Evolutionary conservation across 192 early-diverging fungal species (phyloP), one percentile per base, ranked within the genome.

Genomic region (Linnemannia hyalina): DNA sequence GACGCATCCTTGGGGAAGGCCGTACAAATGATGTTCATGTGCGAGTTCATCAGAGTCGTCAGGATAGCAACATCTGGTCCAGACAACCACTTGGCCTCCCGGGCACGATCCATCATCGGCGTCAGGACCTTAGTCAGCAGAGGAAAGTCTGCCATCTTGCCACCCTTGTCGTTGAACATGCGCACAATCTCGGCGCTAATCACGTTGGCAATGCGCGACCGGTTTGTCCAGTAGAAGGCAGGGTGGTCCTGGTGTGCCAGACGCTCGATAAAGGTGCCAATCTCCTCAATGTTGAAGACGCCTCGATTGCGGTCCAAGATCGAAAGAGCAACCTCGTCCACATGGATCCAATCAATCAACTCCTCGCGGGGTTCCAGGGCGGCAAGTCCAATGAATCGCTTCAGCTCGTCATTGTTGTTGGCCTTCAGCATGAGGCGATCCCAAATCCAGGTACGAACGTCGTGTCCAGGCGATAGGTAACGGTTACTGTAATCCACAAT

Each of bases 341-440:
- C 29, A 54, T 86, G 84, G 15, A 78, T 40, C 84, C 84, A 86
- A 65, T 86, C 84, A 13, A 70, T 41, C 60, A 86, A 23, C 10
- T 86, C 84, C 38, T 78, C 75, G 29, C 57, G 69, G 5, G 84
- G 84, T 18, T 57, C 32, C 36, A 86, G 47, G 4, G 81, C 29
- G 0, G 83, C 83, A 4, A 26, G 26, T 2, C 74, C 78, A n/a
- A 85, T 55, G 40, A 26, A 29, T 32, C 57, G 46, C 46, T 73
- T 70, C 55, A 80, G 40, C 0, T 54, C 44, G 26, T n/a, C 4
- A 29, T 83, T 83, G 68, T 68, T 68, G 4, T 41, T 75, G 7
- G 42, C 52, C 75, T 80, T 80, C 42, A 10, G 6, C n/a, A 71
- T 6, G 15, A 85, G 69, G 35, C 7, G 32, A 0, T 77, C 36